Conservation (phyloP, 768 basidiomycete genomes). For the Lentinula aciculospora region DNA sequence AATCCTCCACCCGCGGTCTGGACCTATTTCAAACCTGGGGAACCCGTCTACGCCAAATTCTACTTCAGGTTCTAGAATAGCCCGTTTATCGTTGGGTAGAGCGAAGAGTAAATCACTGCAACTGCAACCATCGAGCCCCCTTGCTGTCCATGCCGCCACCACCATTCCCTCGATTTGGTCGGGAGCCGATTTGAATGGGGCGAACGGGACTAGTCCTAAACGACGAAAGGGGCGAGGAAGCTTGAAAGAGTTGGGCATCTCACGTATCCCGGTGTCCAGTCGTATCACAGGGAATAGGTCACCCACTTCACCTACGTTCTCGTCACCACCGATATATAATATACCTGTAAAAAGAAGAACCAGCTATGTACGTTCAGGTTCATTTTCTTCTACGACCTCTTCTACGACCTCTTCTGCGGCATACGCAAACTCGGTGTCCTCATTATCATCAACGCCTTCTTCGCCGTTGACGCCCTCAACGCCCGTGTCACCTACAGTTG, state of each 20-base stretch:
- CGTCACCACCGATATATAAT: slow-evolving; percentile 1
- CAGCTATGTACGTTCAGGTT: not conserved
- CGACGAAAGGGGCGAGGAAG: slow-evolving; percentile 6
- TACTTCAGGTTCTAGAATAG: not conserved
- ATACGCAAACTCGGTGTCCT: not conserved
- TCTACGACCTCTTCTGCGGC: slow-evolving; percentile 9
- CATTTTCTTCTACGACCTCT: slow-evolving; percentile 12
- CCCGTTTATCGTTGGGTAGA: not conserved
- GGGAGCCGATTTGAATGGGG: not conserved
- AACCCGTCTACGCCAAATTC: not conserved
- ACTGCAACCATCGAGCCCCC: slow-evolving; percentile 1
- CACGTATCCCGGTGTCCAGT: not conserved
- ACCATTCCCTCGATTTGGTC: slow-evolving; percentile 5
- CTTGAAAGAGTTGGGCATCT: slow-evolving; percentile 6
- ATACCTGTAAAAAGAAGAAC: not conserved
- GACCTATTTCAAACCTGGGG: not conserved
- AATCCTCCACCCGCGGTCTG: slow-evolving; percentile 3
- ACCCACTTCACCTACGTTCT: not conserved
- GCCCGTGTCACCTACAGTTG: slow-evolving; percentile 21
- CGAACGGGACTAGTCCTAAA: slow-evolving; percentile 4
- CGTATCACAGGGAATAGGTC: not conserved
- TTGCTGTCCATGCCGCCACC: not conserved
- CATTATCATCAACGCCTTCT: slow-evolving; percentile 6
- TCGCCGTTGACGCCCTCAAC: slow-evolving; percentile 11
- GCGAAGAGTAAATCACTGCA: not conserved